Evolutionary conservation across 1,284 basidiomycete species (phyloP).

Genomic region (Tilletia caries): DNA sequence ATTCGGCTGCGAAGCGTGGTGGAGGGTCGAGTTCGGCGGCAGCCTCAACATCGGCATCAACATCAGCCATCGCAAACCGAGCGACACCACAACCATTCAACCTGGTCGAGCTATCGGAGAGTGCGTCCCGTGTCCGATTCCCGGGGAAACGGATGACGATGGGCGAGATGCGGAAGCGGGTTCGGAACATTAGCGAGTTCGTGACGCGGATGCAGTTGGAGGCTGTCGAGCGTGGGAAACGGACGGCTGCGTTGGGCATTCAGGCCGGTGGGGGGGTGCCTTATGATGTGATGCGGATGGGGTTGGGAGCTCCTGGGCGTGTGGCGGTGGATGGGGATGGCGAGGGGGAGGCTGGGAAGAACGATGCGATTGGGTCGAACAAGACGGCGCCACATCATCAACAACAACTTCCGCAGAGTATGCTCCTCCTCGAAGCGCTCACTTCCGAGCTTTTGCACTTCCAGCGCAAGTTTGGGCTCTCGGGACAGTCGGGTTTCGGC

Average conservation of each 20-base stretch:
- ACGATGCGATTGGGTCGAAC: background rate
- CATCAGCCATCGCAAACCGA: constrained; percentile 10
- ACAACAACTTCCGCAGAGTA: constrained; percentile 26
- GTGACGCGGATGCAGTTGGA: constrained; percentile 58
- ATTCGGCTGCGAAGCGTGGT: background rate
- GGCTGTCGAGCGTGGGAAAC: constrained; percentile 52
- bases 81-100: constrained; percentile 35
- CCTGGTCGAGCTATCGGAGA: constrained; percentile 60
- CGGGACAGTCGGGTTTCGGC: constrained; percentile 9
- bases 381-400: background rate
- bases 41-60: background rate
- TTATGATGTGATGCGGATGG: background rate
- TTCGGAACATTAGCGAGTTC: constrained; percentile 85
- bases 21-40: constrained; percentile 13
- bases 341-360: background rate
- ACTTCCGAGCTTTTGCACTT: constrained; percentile 47
- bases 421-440: constrained; percentile 48
- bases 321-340: too few species aligned
- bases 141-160: constrained; percentile 89
- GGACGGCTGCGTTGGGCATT: constrained; percentile 61
- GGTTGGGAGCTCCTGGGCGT: background rate
- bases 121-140: constrained; percentile 88
- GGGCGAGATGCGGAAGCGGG: constrained; percentile 93
- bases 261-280: background rate
- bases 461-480: constrained; percentile 38